Evolutionary conservation across 2,329 filamentous ascomycete genomes (phyloP).

Genomic region (Nothophoma quercina): DNA sequence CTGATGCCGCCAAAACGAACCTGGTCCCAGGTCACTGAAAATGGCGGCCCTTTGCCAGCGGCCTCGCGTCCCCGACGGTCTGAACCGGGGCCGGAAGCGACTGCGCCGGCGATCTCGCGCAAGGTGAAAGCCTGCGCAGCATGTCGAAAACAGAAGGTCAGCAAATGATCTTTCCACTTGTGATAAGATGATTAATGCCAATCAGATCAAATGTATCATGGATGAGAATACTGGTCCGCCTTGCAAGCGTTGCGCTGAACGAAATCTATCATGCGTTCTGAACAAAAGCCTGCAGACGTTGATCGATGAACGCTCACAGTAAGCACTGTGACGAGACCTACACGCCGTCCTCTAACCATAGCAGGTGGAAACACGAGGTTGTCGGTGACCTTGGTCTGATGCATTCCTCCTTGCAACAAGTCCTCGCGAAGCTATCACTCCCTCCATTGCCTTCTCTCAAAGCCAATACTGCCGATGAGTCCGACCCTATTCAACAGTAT

Average conservation of each 20-base stretch:
- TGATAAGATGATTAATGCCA: constrained; percentile 4
- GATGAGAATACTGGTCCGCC: constrained; percentile 54
- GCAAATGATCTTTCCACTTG: not conserved
- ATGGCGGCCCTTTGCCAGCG: constrained; percentile 19
- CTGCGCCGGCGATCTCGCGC: constrained; percentile 39
- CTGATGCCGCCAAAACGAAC: constrained; percentile 34
- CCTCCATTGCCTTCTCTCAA: constrained; percentile 49
- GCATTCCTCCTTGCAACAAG: constrained; percentile 51
- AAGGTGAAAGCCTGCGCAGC: constrained; percentile 58
- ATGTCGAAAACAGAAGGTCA: constrained; percentile 60
- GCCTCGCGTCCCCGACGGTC: constrained; percentile 19
- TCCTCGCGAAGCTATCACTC: constrained; percentile 49
- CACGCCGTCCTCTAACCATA: not conserved
- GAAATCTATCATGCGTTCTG: constrained; percentile 59
- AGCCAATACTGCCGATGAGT: constrained; percentile 20
- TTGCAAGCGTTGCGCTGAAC: constrained; percentile 59
- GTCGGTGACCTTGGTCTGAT: constrained; percentile 39
- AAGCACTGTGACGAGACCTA: constrained; percentile 2
- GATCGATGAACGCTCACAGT: constrained; percentile 55
- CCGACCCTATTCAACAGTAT: constrained; percentile 33
- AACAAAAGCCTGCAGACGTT: constrained; percentile 61
- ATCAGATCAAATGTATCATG: constrained; percentile 62
- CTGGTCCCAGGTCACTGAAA: constrained; percentile 32
- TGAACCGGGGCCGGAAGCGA: constrained; percentile 11
- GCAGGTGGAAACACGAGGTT: constrained; percentile 37